Evolutionary conservation across 164 flowering plant species (phyloP), one percentile per base, ranked within the genome.

Genomic region (Vitis vinifera): DNA sequence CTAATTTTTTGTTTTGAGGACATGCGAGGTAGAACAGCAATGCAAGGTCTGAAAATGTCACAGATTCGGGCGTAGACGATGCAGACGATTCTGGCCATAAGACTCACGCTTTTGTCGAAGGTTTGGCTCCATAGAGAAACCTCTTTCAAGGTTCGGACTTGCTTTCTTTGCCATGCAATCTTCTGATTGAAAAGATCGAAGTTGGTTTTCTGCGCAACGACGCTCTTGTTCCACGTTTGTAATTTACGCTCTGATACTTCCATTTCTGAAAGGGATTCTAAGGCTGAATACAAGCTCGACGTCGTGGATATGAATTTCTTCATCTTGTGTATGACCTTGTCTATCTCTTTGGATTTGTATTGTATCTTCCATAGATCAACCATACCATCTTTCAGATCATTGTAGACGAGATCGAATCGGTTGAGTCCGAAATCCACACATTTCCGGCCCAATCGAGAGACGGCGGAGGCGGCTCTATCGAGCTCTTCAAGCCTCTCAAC

Each of bases 401-500:
- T 3, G 73, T 86, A 91, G 0, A 84, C 70, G 0, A 51, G 73
- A 14, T 85, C 89, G 73, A 94, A 92, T 0, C 77, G 55, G 4
- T 44, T 68, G 14, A 92, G 69, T 1, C 75, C 79, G 5, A 65
- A 70, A n/a, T 83, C 87, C 15, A 74, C 56, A 69, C 98, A 94
- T 30, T 73, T 84, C 10, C 58, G 64, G 3, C 89, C 91, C 11
- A 92, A 62, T 1, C 88, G 67, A 1, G 89, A 65, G 50, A 91
- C 83, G 16, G 78, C 71, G 7, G 11, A 10, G 3, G 88, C 94
- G 0, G 80, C 79, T 0, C 71, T 60, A 55, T 89, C 88, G 8
- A 94, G 83, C 13, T 90, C 91, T 31, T 88, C 90, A 15, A 91
- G 78, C 59, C 73, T 65, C 76, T 94, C 98, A 2, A 76, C 70